These are phyloP conservation scores for Sporisorium scitamineum DNA, from an alignment of 1,284 basidiomycete genomes.

Conservation along the genomic window DNA sequence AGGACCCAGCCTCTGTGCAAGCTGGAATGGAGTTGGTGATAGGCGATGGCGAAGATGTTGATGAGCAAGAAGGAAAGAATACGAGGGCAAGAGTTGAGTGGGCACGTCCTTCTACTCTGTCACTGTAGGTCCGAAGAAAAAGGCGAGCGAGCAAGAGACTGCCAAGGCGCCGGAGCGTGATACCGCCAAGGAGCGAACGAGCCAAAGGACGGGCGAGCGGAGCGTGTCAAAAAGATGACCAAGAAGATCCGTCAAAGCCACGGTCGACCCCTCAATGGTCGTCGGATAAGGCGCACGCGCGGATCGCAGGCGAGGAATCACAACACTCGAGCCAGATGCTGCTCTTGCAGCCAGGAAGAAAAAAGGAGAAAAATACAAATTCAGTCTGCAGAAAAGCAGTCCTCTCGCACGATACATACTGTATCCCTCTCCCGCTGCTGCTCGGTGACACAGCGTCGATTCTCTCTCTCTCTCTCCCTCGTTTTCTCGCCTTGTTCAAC, in stretches of 20 bases:
- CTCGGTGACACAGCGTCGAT: no score
- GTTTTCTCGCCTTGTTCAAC: no score
- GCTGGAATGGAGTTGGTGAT: neutral
- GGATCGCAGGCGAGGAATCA: no score
- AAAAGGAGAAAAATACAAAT: neutral
- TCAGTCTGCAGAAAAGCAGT: neutral
- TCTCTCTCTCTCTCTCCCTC: no score
- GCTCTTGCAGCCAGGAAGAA: neutral
- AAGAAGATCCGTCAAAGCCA: constrained; percentile 1
- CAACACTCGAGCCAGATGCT: no score
- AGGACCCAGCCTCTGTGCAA: neutral
- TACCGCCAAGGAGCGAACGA: constrained; percentile 1
- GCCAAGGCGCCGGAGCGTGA: constrained; percentile 8
- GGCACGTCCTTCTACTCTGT: neutral
- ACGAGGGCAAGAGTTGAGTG: neutral
- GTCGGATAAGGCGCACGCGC: constrained; percentile 18
- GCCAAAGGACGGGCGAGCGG: neutral
- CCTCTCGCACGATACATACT: constrained; percentile 3
- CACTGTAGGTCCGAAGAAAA: neutral
- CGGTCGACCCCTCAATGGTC: neutral
- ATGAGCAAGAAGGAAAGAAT: neutral
- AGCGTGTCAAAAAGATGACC: constrained; percentile 13
- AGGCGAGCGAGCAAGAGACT: constrained; percentile 1
- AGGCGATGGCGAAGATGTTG: neutral
- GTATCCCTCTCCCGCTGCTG: no score